These are phyloP conservation scores for Phaeodactylum tricornutum DNA, from an alignment of 108 stramenopile species.

Conservation along the genomic window DNA sequence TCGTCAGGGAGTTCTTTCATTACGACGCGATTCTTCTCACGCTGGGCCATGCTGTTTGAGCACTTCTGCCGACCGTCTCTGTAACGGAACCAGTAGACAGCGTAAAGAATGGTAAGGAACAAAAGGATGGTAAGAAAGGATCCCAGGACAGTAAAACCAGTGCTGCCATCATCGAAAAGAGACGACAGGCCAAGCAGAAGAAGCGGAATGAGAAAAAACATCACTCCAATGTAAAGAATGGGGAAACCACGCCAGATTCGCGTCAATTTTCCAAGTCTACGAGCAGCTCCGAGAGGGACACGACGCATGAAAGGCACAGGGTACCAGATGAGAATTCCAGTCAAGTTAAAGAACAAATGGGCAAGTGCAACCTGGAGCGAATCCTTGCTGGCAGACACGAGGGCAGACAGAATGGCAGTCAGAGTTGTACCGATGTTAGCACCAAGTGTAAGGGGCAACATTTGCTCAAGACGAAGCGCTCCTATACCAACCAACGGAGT, in stretches of 20 bases:
- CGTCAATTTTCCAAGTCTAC: constrained; percentile 51
- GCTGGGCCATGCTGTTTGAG: constrained; percentile 15
- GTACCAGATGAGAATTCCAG: constrained; percentile 76
- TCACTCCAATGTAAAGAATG: constrained; percentile 47
- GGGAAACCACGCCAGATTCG: constrained; percentile 51
- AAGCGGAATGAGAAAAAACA: constrained; percentile 59
- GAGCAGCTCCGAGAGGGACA: constrained; percentile 52
- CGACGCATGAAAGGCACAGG: constrained; percentile 71
- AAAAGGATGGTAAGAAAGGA: constrained; percentile 38
- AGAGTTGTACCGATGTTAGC: constrained; percentile 80
- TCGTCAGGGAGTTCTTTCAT: constrained; percentile 23
- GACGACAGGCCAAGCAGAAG: constrained; percentile 46
- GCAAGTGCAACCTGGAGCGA: constrained; percentile 70
- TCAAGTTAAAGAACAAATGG: constrained; percentile 78
- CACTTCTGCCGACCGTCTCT: constrained; percentile 24
- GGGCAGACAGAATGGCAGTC: constrained; percentile 55
- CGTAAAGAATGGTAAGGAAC: constrained; percentile 12
- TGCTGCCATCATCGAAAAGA: constrained; percentile 34
- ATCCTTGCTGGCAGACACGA: constrained; percentile 44
- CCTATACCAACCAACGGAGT: constrained; percentile 76
- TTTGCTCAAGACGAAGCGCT: constrained; percentile 45
- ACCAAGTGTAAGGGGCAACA: constrained; percentile 71
- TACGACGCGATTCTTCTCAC: constrained; percentile 18
- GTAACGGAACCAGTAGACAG: constrained; percentile 31
- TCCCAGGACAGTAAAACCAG: constrained; percentile 60